Percentiles rank a stretch among this genome's conserved stretches.
phyloP scores from a whole-genome alignment of 139 green algal species.

The Desmodesmus armatus region DNA sequence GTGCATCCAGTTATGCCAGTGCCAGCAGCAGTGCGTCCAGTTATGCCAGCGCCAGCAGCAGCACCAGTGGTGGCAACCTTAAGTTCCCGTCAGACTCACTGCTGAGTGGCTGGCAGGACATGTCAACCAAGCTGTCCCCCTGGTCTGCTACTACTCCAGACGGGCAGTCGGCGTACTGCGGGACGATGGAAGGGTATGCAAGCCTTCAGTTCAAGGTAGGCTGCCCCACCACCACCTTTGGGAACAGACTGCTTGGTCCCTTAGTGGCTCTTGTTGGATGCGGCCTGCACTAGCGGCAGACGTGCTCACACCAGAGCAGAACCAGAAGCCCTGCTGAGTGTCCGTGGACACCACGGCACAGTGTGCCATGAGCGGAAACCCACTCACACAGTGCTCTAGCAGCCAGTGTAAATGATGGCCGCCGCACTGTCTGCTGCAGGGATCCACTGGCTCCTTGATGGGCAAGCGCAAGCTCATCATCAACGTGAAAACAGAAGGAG shows the following conservation, averaged over 20 bases:
- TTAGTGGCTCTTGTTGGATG: too few species aligned
- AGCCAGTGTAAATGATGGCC: too few species aligned
- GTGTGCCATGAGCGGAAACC: too few species aligned
- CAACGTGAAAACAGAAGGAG: neutral
- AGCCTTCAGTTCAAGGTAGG: neutral
- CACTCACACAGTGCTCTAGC: too few species aligned
- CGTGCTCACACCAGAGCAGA: too few species aligned
- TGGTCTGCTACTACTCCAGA: neutral
- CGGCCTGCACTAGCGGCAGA: too few species aligned
- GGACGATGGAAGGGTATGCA: neutral
- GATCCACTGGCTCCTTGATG: neutral
- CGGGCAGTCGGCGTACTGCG: neutral
- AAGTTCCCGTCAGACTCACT: neutral
- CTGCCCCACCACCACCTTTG: too few species aligned
- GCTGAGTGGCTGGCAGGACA: slow-evolving; percentile 4
- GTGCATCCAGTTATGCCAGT: neutral
- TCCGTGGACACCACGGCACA: too few species aligned
- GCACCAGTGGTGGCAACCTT: neutral
- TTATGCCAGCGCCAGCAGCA: neutral
- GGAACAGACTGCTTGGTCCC: too few species aligned
- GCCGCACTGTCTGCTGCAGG: too few species aligned
- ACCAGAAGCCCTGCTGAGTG: too few species aligned
- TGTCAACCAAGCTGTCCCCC: too few species aligned
- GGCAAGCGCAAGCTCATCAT: slow-evolving; percentile 7
- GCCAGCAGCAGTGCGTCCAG: neutral